Conservation (phyloP, 1,139 yeast genomes). For the Hyphopichia pseudoburtonii region DNA sequence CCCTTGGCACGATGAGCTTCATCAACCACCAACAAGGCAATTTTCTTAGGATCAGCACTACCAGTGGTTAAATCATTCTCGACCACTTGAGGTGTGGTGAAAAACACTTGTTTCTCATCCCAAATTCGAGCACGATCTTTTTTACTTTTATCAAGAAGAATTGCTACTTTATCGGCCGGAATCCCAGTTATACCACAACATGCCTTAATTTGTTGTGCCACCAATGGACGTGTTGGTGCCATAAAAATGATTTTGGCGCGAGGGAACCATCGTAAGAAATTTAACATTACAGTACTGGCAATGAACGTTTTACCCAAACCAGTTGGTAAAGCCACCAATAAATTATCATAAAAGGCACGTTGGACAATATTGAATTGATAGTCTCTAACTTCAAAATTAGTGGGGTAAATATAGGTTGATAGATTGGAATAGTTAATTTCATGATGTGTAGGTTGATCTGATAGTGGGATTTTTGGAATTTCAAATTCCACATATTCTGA, state of each 20-base stretch:
- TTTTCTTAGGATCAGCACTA: slow-evolving; percentile 66
- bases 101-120: slow-evolving; percentile 75
- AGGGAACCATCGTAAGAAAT: slow-evolving; percentile 83
- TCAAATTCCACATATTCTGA: slow-evolving; percentile 9
- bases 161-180: slow-evolving; percentile 73
- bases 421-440: slow-evolving; percentile 41
- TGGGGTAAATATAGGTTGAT: slow-evolving; percentile 71
- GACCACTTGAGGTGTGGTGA: slow-evolving; percentile 95
- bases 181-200: slow-evolving; percentile 88
- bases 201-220: slow-evolving; percentile 96
- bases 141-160: slow-evolving; percentile 69
- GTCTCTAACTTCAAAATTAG: slow-evolving; percentile 78
- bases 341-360: slow-evolving; percentile 69
- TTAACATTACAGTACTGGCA: slow-evolving; percentile 91
- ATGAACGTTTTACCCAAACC: slow-evolving; percentile 97
- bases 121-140: slow-evolving; percentile 72
- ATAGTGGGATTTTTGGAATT: slow-evolving; percentile 3
- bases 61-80: slow-evolving; percentile 85
- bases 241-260: slow-evolving; percentile 79
- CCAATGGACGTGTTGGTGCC: slow-evolving; percentile 97
- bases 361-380: slow-evolving; percentile 83
- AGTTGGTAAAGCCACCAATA: slow-evolving; percentile 90
- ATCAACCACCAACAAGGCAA: slow-evolving; percentile 80
- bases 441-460: slow-evolving; percentile 52
- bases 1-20: slow-evolving; percentile 97